Evolutionary conservation across 305 asterid genomes (phyloP), one percentile per base, ranked within the genome.

Genomic region (Solanum aculeatissimum): DNA sequence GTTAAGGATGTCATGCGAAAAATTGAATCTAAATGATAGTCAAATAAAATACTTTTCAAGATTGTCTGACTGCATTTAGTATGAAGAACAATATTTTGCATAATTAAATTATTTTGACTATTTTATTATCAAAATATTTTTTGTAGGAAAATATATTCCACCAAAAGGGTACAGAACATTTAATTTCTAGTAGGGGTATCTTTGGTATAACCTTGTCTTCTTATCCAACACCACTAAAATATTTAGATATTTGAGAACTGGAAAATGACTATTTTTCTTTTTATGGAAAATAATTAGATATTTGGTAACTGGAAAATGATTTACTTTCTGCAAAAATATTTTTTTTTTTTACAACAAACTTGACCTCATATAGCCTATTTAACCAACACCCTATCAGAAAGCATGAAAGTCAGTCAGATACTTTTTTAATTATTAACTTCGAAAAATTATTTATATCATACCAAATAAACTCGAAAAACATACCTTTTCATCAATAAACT

Each of bases 401-500:
- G n/a, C n/a, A n/a, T n/a, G n/a, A n/a, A n/a, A n/a, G n/a, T n/a
- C n/a, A n/a, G n/a, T 35, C 40, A 35, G 1, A 35, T 35, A 0
- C 5, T 1, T 35, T 35, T 35, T 35, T 35, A 6, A 35, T 5
- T 5, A 4, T 35, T 35, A 35, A 4, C 7, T 35, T 5, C 0
- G 0, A 6, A 35, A 35, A 35, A 35, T 35, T 35, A 32, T 4
- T 32, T 32, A 35, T 35, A 2, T 29, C 32, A 29, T 29, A 35
- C 7, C 7, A 35, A 43, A 43, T 21, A 23, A 3, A 13, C 5
- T 43, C 1, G 1, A 60, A 45, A 45, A 81, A 38, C 12, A 8
- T 85, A 79, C 87, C 81, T 85, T 78, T 51, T 51, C 87, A 38
- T 85, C 87, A 0, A 62, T 14, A 45, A 85, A 79, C 16, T 65